Conservation (phyloP, 805 yeast species). For the Kazachstania psychrophila region DNA sequence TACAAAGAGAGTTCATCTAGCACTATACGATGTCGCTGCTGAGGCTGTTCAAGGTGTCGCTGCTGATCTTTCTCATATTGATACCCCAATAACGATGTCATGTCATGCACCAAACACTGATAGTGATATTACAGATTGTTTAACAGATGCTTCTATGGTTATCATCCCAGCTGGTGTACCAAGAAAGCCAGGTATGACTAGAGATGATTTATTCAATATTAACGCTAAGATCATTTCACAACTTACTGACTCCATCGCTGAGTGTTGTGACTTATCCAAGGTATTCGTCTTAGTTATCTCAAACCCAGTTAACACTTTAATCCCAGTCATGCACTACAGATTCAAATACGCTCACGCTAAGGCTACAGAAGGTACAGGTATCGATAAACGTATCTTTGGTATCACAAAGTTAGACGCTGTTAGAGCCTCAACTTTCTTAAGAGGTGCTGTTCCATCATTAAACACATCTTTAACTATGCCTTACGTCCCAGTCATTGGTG, state of each 20-base stretch:
- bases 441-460: conserved; percentile 40
- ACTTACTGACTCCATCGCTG: conserved; percentile 68
- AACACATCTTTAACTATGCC: conserved; percentile 32
- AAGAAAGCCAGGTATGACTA: conserved; percentile 90
- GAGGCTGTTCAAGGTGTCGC: conserved; percentile 63
- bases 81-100: conserved; percentile 52
- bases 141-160: conserved; percentile 18
- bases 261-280: conserved; percentile 45
- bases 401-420: conserved; percentile 84
- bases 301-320: conserved; percentile 90
- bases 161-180: conserved; percentile 79
- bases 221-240: conserved; percentile 73
- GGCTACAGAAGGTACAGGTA: conserved; percentile 39
- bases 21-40: conserved; percentile 77
- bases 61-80: conserved; percentile 78
- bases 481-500: conserved; percentile 73
- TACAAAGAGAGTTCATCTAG: conserved; percentile 31
- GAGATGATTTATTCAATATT: conserved; percentile 79
- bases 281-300: conserved; percentile 78
- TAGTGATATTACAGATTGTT: conserved; percentile 11
- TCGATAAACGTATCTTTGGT: conserved; percentile 72
- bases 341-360: conserved; percentile 41
- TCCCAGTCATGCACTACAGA: conserved; percentile 78
- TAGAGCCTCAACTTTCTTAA: conserved; percentile 67
- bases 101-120: conserved; percentile 44